phyloP scores from a whole-genome alignment of 140 eudicot genomes.

The Erigeron philadelphicus region DNA sequence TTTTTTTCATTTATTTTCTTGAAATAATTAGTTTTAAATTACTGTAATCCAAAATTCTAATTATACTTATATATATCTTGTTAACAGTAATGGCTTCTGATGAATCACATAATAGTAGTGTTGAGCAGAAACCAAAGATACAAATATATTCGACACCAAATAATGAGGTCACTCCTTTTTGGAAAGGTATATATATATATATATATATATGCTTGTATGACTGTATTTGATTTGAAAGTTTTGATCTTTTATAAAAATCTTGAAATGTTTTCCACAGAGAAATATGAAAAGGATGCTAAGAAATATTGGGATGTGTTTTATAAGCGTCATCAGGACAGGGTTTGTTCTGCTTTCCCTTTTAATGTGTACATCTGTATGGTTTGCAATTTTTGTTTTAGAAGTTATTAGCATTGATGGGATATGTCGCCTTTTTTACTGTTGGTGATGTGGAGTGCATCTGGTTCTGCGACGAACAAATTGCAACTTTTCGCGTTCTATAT shows the following conservation, averaged over 20 bases:
- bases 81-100: constrained; percentile 42
- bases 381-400: background rate
- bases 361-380: background rate
- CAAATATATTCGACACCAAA: constrained; percentile 64
- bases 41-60: background rate
- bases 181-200: constrained; percentile 55
- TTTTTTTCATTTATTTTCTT: background rate
- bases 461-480: too few relatives aligned
- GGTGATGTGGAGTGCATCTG: too few relatives aligned
- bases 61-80: constrained; percentile 1
- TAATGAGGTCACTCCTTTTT: constrained; percentile 74
- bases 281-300: constrained; percentile 86
- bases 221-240: background rate
- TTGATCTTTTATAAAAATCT: constrained; percentile 1
- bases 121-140: constrained; percentile 42
- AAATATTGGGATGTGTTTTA: constrained; percentile 92
- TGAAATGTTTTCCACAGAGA: constrained; percentile 45
- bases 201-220: background rate
- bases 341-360: constrained; percentile 29
- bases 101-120: constrained; percentile 16
- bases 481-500: too few relatives aligned
- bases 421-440: too few relatives aligned
- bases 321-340: constrained; percentile 89
- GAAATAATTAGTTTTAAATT: background rate
- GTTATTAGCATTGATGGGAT: constrained; percentile 14